Conservation (phyloP, 768 basidiomycete genomes). For the Russula lepida region DNA sequence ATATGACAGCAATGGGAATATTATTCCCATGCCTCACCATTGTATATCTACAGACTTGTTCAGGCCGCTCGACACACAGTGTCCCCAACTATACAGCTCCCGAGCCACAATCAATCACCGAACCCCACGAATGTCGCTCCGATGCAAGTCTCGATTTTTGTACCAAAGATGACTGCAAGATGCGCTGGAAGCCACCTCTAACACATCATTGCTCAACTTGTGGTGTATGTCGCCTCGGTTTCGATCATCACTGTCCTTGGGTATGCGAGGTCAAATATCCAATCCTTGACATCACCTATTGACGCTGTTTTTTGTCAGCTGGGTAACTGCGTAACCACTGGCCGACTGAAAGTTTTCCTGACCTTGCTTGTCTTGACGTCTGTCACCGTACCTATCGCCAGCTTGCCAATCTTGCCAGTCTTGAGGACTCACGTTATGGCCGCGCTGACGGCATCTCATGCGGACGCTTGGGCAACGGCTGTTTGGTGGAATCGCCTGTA, state of each 20-base stretch:
- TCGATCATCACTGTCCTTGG: slow-evolving; percentile 25
- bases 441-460: slow-evolving; percentile 17
- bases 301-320: slow-evolving; percentile 5
- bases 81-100: slow-evolving; percentile 25
- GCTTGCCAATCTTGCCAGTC: slow-evolving; percentile 7
- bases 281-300: not conserved
- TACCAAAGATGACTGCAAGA: slow-evolving; percentile 14
- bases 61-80: slow-evolving; percentile 17
- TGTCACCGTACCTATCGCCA: slow-evolving; percentile 16
- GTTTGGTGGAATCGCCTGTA: slow-evolving; percentile 21
- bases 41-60: slow-evolving; percentile 15
- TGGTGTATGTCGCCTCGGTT: slow-evolving; percentile 22
- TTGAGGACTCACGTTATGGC: slow-evolving; percentile 10
- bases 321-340: slow-evolving; percentile 21
- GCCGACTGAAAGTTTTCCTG: slow-evolving; percentile 19
- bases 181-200: slow-evolving; percentile 22
- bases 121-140: slow-evolving; percentile 19
- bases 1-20: slow-evolving; percentile 2
- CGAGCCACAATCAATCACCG: slow-evolving; percentile 17
- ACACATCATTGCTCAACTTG: slow-evolving; percentile 23
- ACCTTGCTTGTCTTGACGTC: slow-evolving; percentile 18
- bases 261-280: not conserved
- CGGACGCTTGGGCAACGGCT: slow-evolving; percentile 15
- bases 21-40: slow-evolving; percentile 11
- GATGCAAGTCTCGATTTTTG: slow-evolving; percentile 20